A percentile compares a stretch with the other conserved stretches of the same genome.
phyloP scores from a whole-genome alignment of 345 rosid species.

The Gossypium ekmanianum region DNA sequence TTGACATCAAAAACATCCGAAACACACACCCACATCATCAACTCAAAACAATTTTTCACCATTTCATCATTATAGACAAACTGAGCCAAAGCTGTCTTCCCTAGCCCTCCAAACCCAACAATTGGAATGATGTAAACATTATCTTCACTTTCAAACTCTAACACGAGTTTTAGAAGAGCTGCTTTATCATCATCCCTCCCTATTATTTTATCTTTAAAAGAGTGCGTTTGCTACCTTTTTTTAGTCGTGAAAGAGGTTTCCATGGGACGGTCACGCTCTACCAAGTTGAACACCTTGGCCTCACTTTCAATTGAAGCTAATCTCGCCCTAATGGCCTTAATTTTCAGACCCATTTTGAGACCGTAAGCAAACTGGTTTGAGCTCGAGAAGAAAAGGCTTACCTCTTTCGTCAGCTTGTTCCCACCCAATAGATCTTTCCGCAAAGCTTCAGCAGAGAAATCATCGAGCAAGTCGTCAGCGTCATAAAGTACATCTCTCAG shows the following conservation, averaged over 20 bases:
- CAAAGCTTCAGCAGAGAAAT: not conserved
- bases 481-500: not conserved
- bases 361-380: not conserved
- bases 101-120: not conserved
- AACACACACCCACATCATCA: not conserved
- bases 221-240: not conserved
- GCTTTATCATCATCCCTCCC: not conserved
- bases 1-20: not conserved
- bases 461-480: not conserved
- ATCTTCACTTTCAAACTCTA: not conserved
- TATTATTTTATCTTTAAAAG: not conserved
- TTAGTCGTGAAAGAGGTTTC: not conserved
- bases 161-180: not conserved
- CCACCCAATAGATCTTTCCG: not conserved
- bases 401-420: not conserved
- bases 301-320: not conserved
- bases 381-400: not conserved
- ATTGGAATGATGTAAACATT: not conserved
- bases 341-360: not conserved
- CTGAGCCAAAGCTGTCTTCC: not conserved
- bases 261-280: not conserved
- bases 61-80: not conserved
- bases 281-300: not conserved
- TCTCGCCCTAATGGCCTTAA: not conserved
- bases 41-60: not conserved